Evolutionary conservation across 83 land plant genomes (phyloP), one percentile per base, ranked within the genome.

Genomic region (Picea abies): DNA sequence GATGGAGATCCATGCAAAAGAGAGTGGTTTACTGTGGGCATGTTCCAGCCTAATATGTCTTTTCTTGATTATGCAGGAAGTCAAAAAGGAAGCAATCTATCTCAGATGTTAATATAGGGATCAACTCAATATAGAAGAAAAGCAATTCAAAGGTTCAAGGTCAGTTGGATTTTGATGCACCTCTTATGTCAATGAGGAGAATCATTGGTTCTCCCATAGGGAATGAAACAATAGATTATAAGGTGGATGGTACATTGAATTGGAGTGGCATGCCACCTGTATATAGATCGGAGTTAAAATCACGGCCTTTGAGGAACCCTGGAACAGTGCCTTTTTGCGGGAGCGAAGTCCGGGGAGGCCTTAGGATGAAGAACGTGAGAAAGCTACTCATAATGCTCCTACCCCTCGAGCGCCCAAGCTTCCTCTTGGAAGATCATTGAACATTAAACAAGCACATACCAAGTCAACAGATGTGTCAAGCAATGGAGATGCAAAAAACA

Each of bases 251-350:
- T 7, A 16, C 20, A 52, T 44, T 35, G 63, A 32, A 65, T 25
- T 17, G 49, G 25, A 20, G 37, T 9, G 62, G n/a, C 37, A 29
- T 84, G 44, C 4, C 66, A 60, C 35, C 84, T 35, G 39, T 62
- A 12, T 63, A 63, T 35, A 84, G 61, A 49, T 62, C 83, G 17
- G 79, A 81, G 2, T 44, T 79, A 20, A 86, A 77, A 26, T 75
- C 84, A n/a, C 90, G 85, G n/a, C 88, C 90, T 63, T 85, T 86
- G 6, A 79, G 85, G 49, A 61, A 86, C 77, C 91, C 91, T 20
- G 90, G 81, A 64, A 80, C 85, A 8, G 87, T 92, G 23, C 92
- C 92, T 90, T 92, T 60, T 22, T 73, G 20, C 90, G 94, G 94
- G 94, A 92, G 83, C 86, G 88, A 37, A 82, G 37, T 20, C 90